Conservation (phyloP, 2,329 filamentous ascomycete genomes). For the Claviceps cyperi region DNA sequence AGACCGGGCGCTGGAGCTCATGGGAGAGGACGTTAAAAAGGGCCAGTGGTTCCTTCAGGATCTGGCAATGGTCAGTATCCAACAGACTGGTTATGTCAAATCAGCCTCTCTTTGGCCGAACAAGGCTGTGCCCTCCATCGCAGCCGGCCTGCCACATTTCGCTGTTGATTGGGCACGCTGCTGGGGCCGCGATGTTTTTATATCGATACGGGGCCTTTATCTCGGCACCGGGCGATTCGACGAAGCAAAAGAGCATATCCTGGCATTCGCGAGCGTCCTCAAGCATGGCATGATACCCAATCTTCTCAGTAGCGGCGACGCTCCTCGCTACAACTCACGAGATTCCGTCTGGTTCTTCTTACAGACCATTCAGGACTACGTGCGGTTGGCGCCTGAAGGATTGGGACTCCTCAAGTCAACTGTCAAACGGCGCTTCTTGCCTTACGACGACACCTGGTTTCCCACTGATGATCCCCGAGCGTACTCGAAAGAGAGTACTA, state of each 20-base stretch:
- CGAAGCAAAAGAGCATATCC: slow-evolving; percentile 86
- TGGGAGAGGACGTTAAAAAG: slow-evolving; percentile 60
- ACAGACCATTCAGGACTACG: slow-evolving; percentile 90
- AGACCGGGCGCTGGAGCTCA: slow-evolving; percentile 62
- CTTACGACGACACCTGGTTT: slow-evolving; percentile 95
- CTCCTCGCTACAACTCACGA: slow-evolving; percentile 85
- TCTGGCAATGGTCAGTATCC: slow-evolving; percentile 79
- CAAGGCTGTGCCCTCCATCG: slow-evolving; percentile 71
- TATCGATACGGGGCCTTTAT: slow-evolving; percentile 82
- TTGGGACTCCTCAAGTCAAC: slow-evolving; percentile 57
- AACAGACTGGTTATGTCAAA: slow-evolving; percentile 78
- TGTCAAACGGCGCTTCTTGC: slow-evolving; percentile 73
- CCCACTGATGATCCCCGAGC: slow-evolving; percentile 64
- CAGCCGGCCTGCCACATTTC: slow-evolving; percentile 89
- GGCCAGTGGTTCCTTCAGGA: slow-evolving; percentile 84
- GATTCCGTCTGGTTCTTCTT: slow-evolving; percentile 98
- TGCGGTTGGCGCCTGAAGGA: slow-evolving; percentile 66
- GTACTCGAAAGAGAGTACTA: slow-evolving; percentile 69
- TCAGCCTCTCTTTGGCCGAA: slow-evolving; percentile 83
- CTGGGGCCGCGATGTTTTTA: slow-evolving; percentile 96
- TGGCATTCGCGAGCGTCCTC: slow-evolving; percentile 86
- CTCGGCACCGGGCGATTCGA: slow-evolving; percentile 77
- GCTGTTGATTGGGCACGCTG: slow-evolving; percentile 87
- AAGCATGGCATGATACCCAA: slow-evolving; percentile 99
- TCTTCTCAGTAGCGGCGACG: slow-evolving; percentile 68